These are phyloP conservation scores for Neonectria hederae DNA, from an alignment of 2,329 filamentous ascomycete genomes.

Conservation along the genomic window DNA sequence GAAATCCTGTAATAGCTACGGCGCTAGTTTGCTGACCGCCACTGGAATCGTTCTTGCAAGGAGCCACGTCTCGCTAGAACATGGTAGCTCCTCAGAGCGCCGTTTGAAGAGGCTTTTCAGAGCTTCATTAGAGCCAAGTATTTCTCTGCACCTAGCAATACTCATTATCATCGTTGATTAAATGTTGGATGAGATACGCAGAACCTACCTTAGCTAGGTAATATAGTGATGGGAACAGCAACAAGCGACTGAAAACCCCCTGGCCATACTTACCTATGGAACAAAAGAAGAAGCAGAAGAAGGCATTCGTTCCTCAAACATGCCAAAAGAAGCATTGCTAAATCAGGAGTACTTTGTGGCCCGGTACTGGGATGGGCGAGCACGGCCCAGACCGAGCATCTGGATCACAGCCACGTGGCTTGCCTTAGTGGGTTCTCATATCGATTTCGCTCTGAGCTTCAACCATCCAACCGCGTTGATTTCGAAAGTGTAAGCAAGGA, in stretches of 20 bases:
- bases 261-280: background rate
- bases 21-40: constrained; percentile 25
- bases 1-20: background rate
- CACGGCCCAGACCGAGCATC: background rate
- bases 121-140: background rate
- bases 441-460: background rate
- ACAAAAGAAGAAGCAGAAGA: background rate
- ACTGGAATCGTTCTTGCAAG: constrained; percentile 3
- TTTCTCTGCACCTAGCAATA: too few relatives aligned
- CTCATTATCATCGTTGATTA: background rate
- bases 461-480: background rate
- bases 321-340: background rate
- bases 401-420: constrained; percentile 26
- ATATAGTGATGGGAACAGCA: background rate
- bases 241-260: background rate
- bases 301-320: background rate
- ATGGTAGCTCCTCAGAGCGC: background rate
- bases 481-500: background rate
- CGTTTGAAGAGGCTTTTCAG: background rate
- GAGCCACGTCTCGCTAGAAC: background rate
- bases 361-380: background rate
- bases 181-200: background rate
- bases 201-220: background rate
- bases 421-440: constrained; percentile 4
- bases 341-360: background rate